Base-by-base conservation (phyloP, 805 yeast genomes). In the Pichia rugopelliculosa region DNA sequence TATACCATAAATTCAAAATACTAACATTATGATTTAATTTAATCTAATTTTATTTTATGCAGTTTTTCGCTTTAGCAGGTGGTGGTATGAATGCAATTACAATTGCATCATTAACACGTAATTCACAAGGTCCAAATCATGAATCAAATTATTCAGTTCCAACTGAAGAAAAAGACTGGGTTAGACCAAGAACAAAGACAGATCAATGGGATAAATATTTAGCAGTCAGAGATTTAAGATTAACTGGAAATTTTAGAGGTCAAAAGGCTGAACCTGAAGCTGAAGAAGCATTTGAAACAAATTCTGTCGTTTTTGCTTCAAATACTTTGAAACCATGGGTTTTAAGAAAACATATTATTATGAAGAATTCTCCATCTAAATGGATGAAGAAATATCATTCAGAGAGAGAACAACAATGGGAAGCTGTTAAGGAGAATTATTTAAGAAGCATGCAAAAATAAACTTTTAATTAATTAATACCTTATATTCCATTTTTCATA, bases 271-370 rank as follows among this genome's bases (percentile, higher is more conserved):
- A 71, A 39, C 76, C 89, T 7, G 67, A 74, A 37, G 95, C 95
- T 4, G 88, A 89, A 36, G 90, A 83, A 51, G 75, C 73, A 27
- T 87, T 87, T 74, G 84, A 82, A 68, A 80, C 86, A n/a, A 80
- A 76, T 61, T 75, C 85, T 11, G 66, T 72, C 39, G 64, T 56
- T 23, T 66, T 65, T 51, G 66, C 62, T 25, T 62, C 65, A 30
- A 51, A 57, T 41, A 60, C 62, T 17, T 50, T 55, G 21, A 65
- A 58, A 46, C 70, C 70, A 23, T 67, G 70, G 71, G 66, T 67
- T 36, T 58, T 66, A 45, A 59, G 70, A 52, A 66, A 64, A 47
- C 71, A 67, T 53, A 53, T 67, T 30, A 66, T 67, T 52, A 66
- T 67, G 70, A 66, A 66, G 57, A 66, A 65, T 49, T 59, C 67